Evolutionary conservation across 2,329 filamentous ascomycete genomes (phyloP), one percentile per base, ranked within the genome.

Genomic region (Ophiosphaerella herpotricha): DNA sequence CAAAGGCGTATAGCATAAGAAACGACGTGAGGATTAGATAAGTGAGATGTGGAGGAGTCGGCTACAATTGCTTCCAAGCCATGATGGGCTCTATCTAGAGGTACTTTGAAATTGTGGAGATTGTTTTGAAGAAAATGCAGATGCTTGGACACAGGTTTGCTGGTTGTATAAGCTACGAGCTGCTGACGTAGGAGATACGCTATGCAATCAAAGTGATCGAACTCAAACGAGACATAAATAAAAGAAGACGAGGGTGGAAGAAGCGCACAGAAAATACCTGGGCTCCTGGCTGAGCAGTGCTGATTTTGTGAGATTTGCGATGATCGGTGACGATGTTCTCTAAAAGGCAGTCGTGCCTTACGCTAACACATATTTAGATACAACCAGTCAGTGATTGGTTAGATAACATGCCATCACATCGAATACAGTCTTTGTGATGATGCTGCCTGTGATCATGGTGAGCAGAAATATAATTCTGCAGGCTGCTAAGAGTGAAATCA

Each of bases 1-100:
- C 8, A 80, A 80, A 65, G 0, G 75, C 74, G 55, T 80, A 80
- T 26, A 65, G 59, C 44, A 80, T 71, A 14, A 80, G 70, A 57
- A 80, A 80, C 9, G 63, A 64, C 0, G 77, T 75, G 4, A 80
- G 64, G 8, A 75, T 59, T 16, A 79, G 56, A 48, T 78, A 80
- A 9, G 74, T 74, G 18, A 78, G 48, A 51, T 80, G 78, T 16
- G 78, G 63, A 7, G 74, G 74, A 2, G 77, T 78, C 9, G 75
- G 68, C 64, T 79, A 77, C 24, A 79, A 70, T 58, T 78, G 75
- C 14, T 70, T 68, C 77, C 76, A 80, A 8, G 50, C 61, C 70
- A 73, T 74, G 51, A 16, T 57, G 52, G 29, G 14, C 23, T 21
- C 29, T 35, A 8, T 7, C 26, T 29, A 29, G 26, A 29, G 4